These are phyloP conservation scores for Leptographium procerum DNA, from an alignment of 2,329 filamentous ascomycete species.

Conservation along the genomic window DNA sequence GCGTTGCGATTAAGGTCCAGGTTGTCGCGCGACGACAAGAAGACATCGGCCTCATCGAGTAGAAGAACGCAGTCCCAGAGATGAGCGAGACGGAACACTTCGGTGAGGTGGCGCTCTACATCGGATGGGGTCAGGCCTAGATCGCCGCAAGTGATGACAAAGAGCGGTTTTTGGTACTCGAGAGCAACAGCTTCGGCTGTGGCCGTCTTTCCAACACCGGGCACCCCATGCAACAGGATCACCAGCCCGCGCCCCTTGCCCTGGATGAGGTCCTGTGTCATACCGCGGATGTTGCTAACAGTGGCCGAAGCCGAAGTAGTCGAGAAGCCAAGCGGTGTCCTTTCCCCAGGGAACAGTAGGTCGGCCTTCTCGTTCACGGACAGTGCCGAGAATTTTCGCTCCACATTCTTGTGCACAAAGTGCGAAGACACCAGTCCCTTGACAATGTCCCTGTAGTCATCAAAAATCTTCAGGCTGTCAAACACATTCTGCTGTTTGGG, in stretches of 20 bases:
- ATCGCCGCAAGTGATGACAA: slow-evolving; percentile 37
- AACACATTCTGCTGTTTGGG: slow-evolving; percentile 10
- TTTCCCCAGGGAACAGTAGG: no score
- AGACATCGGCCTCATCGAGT: slow-evolving; percentile 16
- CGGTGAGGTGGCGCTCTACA: slow-evolving; percentile 17
- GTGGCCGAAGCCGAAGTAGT: no score
- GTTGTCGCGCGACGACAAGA: slow-evolving; percentile 12
- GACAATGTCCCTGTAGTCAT: no score
- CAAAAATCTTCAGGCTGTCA: slow-evolving; percentile 16
- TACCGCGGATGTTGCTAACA: no score
- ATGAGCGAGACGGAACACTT: slow-evolving; percentile 10
- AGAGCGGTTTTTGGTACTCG: slow-evolving; percentile 30
- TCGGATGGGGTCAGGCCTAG: slow-evolving; percentile 26
- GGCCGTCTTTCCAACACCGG: slow-evolving; percentile 37
- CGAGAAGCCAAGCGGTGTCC: no score
- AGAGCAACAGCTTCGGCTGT: slow-evolving; percentile 27
- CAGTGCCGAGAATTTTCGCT: no score
- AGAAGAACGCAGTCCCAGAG: slow-evolving; percentile 10
- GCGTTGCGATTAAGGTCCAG: slow-evolving; percentile 19
- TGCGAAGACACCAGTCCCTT: no score
- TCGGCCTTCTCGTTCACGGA: no score
- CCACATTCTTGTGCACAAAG: no score
- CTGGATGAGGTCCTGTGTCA: slow-evolving; percentile 25
- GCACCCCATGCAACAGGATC: slow-evolving; percentile 33
- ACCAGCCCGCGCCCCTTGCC: slow-evolving; percentile 31